Evolutionary conservation across 805 yeast genomes (phyloP).

Genomic region (Ogataea siamensis): DNA sequence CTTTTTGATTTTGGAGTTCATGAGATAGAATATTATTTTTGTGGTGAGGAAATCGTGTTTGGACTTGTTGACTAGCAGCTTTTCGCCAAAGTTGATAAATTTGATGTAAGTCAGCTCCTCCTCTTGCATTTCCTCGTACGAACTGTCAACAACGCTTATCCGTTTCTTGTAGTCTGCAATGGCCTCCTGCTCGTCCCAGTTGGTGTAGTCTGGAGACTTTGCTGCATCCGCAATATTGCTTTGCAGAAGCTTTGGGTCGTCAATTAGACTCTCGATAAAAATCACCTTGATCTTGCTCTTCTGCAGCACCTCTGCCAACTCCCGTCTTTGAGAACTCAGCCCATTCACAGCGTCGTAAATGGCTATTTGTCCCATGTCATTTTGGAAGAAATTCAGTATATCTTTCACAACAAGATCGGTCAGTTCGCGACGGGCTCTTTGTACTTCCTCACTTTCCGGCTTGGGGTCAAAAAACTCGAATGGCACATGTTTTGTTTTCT

Average conservation of each 20-base stretch:
- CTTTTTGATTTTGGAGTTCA: constrained; percentile 83
- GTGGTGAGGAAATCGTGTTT: constrained; percentile 87
- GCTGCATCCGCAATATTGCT: constrained; percentile 83
- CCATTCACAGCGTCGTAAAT: constrained; percentile 96
- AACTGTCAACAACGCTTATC: constrained; percentile 62
- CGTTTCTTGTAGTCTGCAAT: constrained; percentile 72
- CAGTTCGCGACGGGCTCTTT: constrained; percentile 53
- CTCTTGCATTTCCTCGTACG: constrained; percentile 71
- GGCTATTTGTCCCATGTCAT: constrained; percentile 88
- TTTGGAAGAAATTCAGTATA: constrained; percentile 65
- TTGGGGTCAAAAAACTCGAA: constrained; percentile 65
- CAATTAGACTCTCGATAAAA: constrained; percentile 85
- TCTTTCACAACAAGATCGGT: constrained; percentile 66
- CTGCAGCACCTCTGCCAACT: constrained; percentile 52
- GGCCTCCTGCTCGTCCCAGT: constrained; percentile 74
- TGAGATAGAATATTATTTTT: constrained; percentile 85
- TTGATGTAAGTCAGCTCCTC: constrained; percentile 68
- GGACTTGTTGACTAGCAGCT: constrained; percentile 74
- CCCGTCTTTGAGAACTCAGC: constrained; percentile 60
- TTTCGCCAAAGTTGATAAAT: constrained; percentile 86
- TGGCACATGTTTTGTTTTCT: constrained; percentile 51
- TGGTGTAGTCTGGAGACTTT: constrained; percentile 80
- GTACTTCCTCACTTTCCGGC: constrained; percentile 46
- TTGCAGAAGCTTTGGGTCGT: constrained; percentile 63
- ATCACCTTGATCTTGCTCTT: constrained; percentile 67